These are phyloP conservation scores for Hortiboletus campestris DNA, from an alignment of 768 basidiomycete species.

Conservation along the genomic window DNA sequence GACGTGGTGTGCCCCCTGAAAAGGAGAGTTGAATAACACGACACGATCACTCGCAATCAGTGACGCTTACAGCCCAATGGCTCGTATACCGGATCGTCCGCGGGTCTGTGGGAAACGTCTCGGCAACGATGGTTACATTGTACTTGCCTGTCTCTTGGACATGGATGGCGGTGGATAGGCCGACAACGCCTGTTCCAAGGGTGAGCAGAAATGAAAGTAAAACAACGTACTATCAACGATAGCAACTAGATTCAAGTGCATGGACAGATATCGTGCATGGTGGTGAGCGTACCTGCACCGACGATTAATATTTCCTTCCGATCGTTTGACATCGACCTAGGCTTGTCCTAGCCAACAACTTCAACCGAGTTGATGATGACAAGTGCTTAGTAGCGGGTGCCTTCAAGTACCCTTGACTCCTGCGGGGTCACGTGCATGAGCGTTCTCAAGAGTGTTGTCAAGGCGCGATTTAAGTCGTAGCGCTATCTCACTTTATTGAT, in stretches of 20 bases:
- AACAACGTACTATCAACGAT: neutral
- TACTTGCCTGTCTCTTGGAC: conserved; percentile 64
- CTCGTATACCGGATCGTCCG: conserved; percentile 77
- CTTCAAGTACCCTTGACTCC: too few species aligned
- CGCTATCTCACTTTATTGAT: too few species aligned
- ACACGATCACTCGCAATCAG: neutral
- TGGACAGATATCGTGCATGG: neutral
- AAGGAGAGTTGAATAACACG: neutral
- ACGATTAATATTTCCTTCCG: conserved; percentile 36
- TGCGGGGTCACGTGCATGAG: too few species aligned
- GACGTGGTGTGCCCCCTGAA: conserved; percentile 79
- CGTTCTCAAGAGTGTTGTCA: too few species aligned
- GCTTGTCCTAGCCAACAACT: neutral
- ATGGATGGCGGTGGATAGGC: conserved; percentile 71
- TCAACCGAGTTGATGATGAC: conserved; percentile 16
- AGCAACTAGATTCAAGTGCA: neutral
- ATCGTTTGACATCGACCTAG: conserved; percentile 19
- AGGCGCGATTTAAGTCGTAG: too few species aligned
- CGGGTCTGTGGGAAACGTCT: conserved; percentile 68
- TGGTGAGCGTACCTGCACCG: conserved; percentile 36
- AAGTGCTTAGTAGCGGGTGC: too few species aligned
- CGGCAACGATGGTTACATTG: conserved; percentile 67
- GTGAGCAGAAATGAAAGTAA: neutral
- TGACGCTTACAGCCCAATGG: conserved; percentile 69
- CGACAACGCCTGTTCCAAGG: conserved; percentile 60